phyloP scores from a whole-genome alignment of 495 filamentous ascomycete species.

The Hypoxylon lenormandii region DNA sequence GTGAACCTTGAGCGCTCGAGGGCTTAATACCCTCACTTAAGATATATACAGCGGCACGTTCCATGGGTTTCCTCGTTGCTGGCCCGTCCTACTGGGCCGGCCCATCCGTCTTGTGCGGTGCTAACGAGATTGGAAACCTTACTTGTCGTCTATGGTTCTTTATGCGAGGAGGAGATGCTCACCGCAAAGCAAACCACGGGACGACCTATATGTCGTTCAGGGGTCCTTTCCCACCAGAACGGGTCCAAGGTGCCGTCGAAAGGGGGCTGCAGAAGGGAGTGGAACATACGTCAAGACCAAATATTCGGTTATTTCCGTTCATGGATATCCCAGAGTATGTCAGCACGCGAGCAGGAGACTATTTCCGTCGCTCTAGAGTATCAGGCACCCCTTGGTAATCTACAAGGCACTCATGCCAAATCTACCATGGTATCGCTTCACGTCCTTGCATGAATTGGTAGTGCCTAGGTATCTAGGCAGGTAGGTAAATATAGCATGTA shows the following conservation, averaged over 20 bases:
- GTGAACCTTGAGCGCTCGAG: not conserved
- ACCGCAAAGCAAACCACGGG: not conserved
- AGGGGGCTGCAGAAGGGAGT: conserved; percentile 14
- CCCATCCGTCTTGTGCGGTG: not conserved
- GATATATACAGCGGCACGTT: not conserved
- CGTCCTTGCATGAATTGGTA: no score
- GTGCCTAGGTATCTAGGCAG: no score
- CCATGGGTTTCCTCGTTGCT: not conserved
- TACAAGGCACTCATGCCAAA: not conserved
- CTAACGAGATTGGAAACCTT: conserved; percentile 4
- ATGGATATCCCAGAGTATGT: not conserved
- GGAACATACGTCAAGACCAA: conserved; percentile 11
- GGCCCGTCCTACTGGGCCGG: not conserved
- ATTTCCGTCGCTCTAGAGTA: not conserved
- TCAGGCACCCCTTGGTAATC: not conserved
- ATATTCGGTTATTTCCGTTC: conserved; percentile 4
- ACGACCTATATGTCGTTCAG: not conserved
- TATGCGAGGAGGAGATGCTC: conserved; percentile 9
- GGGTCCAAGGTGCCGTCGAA: not conserved
- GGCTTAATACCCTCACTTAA: conserved; percentile 9
- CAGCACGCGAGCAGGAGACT: not conserved
- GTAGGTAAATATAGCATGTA: no score
- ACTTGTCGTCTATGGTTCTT: no score
- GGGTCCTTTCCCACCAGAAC: not conserved
- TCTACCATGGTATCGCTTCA: no score